phyloP scores from a whole-genome alignment of 331 rosid species.

The Acacia concinna region DNA sequence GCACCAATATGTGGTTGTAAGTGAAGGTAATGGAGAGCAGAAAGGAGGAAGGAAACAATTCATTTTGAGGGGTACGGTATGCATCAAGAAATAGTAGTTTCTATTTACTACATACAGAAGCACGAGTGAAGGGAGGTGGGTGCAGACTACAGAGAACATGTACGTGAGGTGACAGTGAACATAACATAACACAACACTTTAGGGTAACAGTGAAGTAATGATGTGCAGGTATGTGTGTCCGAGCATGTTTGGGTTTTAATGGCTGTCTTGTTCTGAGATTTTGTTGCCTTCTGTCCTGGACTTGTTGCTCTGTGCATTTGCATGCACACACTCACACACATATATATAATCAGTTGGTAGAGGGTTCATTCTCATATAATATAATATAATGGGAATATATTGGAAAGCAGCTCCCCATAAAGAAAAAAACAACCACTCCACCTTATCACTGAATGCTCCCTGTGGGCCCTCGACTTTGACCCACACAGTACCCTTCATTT shows the following conservation, averaged over 20 bases:
- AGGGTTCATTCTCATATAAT: neutral
- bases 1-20: neutral
- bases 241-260: conserved; percentile 21
- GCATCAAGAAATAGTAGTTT: neutral
- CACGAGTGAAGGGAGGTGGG: too few relatives aligned
- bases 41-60: too few relatives aligned
- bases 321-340: too few relatives aligned
- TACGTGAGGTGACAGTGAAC: neutral
- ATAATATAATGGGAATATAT: neutral
- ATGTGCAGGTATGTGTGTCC: neutral
- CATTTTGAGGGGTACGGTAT: too few relatives aligned
- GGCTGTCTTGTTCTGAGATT: conserved; percentile 27
- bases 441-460: neutral
- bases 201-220: neutral
- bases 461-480: neutral
- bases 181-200: neutral
- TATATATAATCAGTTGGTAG: neutral
- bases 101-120: too few relatives aligned
- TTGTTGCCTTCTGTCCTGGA: conserved; percentile 26
- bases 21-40: neutral
- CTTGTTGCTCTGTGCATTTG: conserved; percentile 4
- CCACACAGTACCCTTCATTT: neutral
- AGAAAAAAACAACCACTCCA: neutral
- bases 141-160: neutral
- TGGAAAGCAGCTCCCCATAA: neutral